Evolutionary conservation across 345 rosid species (phyloP).

Genomic region (Angophora floribunda): DNA sequence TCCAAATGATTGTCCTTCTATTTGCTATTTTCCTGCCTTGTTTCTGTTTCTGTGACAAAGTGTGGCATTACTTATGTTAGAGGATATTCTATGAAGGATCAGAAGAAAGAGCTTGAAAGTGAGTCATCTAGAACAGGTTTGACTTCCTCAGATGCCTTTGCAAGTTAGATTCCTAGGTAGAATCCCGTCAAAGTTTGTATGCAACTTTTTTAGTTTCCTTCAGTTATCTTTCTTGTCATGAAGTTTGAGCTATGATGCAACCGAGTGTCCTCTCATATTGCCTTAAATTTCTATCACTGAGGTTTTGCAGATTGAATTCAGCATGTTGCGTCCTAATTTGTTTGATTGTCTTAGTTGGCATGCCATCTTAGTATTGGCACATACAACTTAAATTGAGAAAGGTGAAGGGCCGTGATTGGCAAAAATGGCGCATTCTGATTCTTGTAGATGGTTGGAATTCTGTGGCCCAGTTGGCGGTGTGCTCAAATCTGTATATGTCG

Average conservation of each 20-base stretch:
- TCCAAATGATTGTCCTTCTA: background rate
- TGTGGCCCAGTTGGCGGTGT: too few species aligned
- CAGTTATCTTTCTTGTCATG: background rate
- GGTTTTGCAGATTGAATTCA: background rate
- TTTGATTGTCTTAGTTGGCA: too few species aligned
- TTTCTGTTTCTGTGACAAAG: background rate
- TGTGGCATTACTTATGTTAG: background rate
- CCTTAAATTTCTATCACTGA: background rate
- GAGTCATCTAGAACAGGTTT: background rate
- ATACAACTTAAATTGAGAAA: too few species aligned
- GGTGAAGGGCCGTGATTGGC: too few species aligned
- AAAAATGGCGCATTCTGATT: too few species aligned
- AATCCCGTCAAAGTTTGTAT: background rate
- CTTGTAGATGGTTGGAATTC: too few species aligned
- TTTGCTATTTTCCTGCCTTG: background rate
- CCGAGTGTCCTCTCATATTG: background rate
- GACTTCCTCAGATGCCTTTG: background rate
- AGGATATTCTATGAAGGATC: background rate
- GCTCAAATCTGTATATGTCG: too few species aligned
- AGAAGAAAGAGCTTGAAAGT: background rate
- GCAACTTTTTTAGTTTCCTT: background rate
- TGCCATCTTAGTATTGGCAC: too few species aligned
- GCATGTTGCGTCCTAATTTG: too few species aligned
- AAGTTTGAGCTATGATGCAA: background rate
- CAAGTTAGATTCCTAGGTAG: background rate